phyloP scores from a whole-genome alignment of 495 filamentous ascomycete species.

The Oidiodendron maius region DNA sequence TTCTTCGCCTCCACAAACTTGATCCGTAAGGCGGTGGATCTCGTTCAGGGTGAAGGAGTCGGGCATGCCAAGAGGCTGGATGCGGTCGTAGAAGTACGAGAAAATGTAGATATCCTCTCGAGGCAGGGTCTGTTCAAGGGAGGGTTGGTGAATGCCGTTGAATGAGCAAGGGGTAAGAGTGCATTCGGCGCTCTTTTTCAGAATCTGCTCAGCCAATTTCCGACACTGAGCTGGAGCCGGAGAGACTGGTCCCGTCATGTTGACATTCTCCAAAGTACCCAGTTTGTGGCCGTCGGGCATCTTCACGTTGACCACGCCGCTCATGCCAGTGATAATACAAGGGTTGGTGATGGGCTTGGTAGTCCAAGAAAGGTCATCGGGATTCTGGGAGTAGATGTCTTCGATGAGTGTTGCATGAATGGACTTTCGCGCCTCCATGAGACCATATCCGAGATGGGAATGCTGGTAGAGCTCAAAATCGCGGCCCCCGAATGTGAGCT shows the following conservation, averaged over 20 bases:
- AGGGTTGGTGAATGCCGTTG: conserved; percentile 92
- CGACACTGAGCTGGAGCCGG: conserved; percentile 83
- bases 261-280: conserved; percentile 52
- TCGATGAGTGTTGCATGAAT: conserved; percentile 70
- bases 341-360: conserved; percentile 72
- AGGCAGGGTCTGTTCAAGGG: conserved; percentile 86
- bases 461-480: conserved; percentile 96
- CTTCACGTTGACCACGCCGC: conserved; percentile 58
- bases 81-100: conserved; percentile 96
- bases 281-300: conserved; percentile 58
- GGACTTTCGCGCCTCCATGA: conserved; percentile 87
- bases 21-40: conserved; percentile 72
- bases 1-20: conserved; percentile 74
- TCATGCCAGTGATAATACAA: conserved; percentile 79
- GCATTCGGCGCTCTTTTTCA: conserved; percentile 82
- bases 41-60: conserved; percentile 87
- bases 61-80: conserved; percentile 86
- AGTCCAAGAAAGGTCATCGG: conserved; percentile 41
- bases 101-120: conserved; percentile 92
- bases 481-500: conserved; percentile 82
- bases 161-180: conserved; percentile 88
- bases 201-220: conserved; percentile 78
- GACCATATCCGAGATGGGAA: conserved; percentile 93
- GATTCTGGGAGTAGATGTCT: conserved; percentile 48
- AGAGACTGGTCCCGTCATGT: conserved; percentile 78